A percentile compares a stretch with the other conserved stretches of the same genome.
Evolutionary conservation across 2,329 filamentous ascomycete genomes (phyloP).

Genomic region (Xylogone sp.): DNA sequence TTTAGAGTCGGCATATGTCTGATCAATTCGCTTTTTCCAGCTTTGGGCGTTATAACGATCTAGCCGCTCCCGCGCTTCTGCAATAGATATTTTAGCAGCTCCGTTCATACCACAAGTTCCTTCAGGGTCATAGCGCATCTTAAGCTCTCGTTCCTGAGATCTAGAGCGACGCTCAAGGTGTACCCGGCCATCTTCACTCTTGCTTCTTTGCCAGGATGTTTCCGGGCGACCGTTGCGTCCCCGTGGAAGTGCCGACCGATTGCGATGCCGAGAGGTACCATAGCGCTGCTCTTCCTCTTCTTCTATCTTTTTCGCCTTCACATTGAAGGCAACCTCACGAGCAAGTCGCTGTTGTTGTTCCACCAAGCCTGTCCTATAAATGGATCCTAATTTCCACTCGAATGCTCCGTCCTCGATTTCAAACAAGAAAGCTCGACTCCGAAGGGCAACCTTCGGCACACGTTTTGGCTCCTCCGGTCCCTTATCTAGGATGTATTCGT

Average conservation of each 20-base stretch:
- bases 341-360: conserved; percentile 90
- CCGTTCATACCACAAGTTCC: conserved; percentile 69
- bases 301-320: conserved; percentile 82
- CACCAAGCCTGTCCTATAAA: conserved; percentile 82
- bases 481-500: conserved; percentile 86
- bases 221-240: conserved; percentile 24
- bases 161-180: conserved; percentile 19
- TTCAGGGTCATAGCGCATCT: conserved; percentile 76
- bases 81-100: conserved; percentile 66
- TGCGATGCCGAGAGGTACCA: conserved; percentile 41
- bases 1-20: conserved; percentile 64
- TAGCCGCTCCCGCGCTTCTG: conserved; percentile 72
- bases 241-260: conserved; percentile 43
- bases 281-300: conserved; percentile 59
- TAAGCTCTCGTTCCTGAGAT: conserved; percentile 31
- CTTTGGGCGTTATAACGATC: conserved; percentile 80
- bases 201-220: conserved; percentile 18
- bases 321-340: conserved; percentile 81
- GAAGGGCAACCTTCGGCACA: conserved; percentile 80
- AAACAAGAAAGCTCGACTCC: conserved; percentile 78
- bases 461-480: conserved; percentile 79
- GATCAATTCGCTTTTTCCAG: conserved; percentile 89
- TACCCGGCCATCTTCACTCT: conserved; percentile 26
- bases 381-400: conserved; percentile 94
- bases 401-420: conserved; percentile 95